Base-by-base conservation (phyloP, 106 monocot genomes). In the Allium fistulosum region DNA sequence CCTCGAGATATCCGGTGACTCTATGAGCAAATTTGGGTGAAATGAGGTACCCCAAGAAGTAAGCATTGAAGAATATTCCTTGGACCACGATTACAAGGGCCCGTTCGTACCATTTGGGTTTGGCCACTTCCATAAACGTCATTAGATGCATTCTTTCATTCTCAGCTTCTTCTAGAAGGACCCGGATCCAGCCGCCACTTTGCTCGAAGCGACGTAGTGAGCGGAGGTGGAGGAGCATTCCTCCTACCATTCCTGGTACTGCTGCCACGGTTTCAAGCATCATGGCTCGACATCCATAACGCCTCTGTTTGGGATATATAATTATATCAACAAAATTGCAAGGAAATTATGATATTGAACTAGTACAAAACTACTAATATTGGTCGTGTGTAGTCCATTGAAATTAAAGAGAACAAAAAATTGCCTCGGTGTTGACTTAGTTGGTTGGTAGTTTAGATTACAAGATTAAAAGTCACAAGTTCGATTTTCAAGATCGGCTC, bases 231-330 rank as follows among this genome's bases (percentile, higher is more conserved):
- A 89, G 79, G 4, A 89, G 81, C 86, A 94, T 22, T 9, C 93
- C 89, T 26, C 70, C 93, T 28, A 94, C 93, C 93, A 94, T 94
- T 7, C 89, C 93, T 3, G 89, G 93, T 48, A 94, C 93, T 4
- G 93, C 93, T 10, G 89, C 89, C 51, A 94, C 93, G 37, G 89
- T 89, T 75, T 94, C 89, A 58, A 94, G 84, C 93, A 94, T 94
- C 93, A 94, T 86, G 11, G 89, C 93, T 28, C 84, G 93, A 68
- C 89, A 89, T 2, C 89, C 93, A 46, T 94, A 87, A 57, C 94
- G 72, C 78, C 81, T 84, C 94, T 94, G 89, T 71, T 18, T 7
- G 10, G 17, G 7, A 63, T 6, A 15, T 22, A 15, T 22, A 50
- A 7, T 10, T 4, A 50, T 26, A 7, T 48, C 48, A 48, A 57